Base-by-base conservation (phyloP, 2,329 filamentous ascomycete species). In the Paracorniculantispora psalliotae region DNA sequence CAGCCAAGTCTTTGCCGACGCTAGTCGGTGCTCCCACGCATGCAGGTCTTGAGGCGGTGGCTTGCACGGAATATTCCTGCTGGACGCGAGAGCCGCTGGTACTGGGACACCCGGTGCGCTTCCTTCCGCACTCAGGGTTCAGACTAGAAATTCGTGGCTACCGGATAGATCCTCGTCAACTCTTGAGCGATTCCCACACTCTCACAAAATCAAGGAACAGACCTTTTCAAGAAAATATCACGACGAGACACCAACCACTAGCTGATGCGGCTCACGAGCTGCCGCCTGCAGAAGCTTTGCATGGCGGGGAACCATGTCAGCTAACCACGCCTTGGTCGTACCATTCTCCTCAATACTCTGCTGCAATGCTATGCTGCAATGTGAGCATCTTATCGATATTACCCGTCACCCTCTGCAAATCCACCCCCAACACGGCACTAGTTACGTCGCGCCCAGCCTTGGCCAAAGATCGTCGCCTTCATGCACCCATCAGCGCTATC, bases 281-380 rank as follows among this genome's bases (percentile, higher is more conserved):
- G 10, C 33, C 41, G 52, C n/a, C 39, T 47, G 19, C 28, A 25
- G 21, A 28, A 55, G 23, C 35, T 33, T 41, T 28, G 9, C 17
- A 48, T 41, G 33, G 54, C 44, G 44, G 54, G 52, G 54, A 57
- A 48, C 53, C 44, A 48, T 39, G 33, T 41, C n/a, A n/a, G n/a
- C 44, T 19, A 41, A 30, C n/a, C 28, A 26, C 19, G 44, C 23
- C 44, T 48, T 57, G 43, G 33, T 12, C 9, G 17, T 21, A 30
- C 10, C 44, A 25, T 30, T 23, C 12, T 28, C n/a, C 48, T 12
- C 19, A 12, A 25, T 1, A 5, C 19, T 12, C n/a, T n/a, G n/a
- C n/a, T n/a, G n/a, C n/a, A n/a, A n/a, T n/a, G n/a, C n/a, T n/a
- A n/a, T n/a, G n/a, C 8, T 26, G 4, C 28, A 47, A 37, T n/a